Evolutionary conservation across 140 eudicot species (phyloP).

Genomic region (Erigeron philadelphicus): DNA sequence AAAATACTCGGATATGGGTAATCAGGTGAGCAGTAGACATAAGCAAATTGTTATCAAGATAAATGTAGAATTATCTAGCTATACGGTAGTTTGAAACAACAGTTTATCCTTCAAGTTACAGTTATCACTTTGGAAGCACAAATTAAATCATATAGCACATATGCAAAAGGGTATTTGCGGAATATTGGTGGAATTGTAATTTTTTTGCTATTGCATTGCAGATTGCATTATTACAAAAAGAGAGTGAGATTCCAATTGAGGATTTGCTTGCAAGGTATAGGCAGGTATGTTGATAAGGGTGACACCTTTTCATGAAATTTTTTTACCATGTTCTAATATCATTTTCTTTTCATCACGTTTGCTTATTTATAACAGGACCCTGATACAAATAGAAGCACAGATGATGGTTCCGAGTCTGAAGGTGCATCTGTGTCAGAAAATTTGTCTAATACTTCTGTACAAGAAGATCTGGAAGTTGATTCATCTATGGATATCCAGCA

Average conservation of each 20-base stretch:
- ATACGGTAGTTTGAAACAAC: not conserved
- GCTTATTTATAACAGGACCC: conserved; percentile 37
- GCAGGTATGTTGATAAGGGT: conserved; percentile 55
- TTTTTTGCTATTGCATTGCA: conserved; percentile 27
- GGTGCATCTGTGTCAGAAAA: conserved; percentile 48
- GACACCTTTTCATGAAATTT: conserved; percentile 7
- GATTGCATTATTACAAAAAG: conserved; percentile 86
- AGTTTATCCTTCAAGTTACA: too few relatives aligned
- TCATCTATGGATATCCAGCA: conserved; percentile 19
- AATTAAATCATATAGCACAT: not conserved
- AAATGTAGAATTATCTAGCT: conserved; percentile 8
- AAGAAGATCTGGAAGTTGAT: conserved; percentile 26
- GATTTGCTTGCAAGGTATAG: conserved; percentile 87
- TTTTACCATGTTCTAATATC: conserved; percentile 4
- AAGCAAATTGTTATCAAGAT: not conserved
- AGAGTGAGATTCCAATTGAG: conserved; percentile 77
- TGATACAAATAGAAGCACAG: conserved; percentile 33
- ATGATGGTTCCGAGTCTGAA: conserved; percentile 40
- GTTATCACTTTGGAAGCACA: not conserved
- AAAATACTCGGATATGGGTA: not conserved
- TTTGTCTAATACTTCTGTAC: conserved; percentile 28
- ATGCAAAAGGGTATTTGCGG: not conserved
- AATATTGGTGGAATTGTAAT: conserved; percentile 8
- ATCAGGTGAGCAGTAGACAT: not conserved
- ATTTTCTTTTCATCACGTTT: conserved; percentile 3